phyloP scores from a whole-genome alignment of 306 rosid species.

The Echinosophora koreensis region DNA sequence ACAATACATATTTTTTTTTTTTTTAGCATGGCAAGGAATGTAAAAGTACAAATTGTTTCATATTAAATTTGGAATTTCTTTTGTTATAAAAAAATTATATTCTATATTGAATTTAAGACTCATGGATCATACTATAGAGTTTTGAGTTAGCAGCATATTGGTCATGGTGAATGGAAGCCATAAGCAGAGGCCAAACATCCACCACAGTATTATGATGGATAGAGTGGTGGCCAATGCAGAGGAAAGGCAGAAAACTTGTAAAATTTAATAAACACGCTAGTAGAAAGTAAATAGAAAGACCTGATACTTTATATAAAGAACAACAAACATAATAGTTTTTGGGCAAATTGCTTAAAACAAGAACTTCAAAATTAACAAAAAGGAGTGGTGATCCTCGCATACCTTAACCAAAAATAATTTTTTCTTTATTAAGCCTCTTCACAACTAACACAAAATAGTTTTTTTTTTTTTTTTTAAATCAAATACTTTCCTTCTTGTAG shows the following conservation, averaged over 20 bases:
- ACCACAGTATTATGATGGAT: neutral
- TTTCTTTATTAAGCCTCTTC: too few relatives aligned
- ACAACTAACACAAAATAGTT: too few relatives aligned
- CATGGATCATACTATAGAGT: neutral
- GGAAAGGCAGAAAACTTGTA: neutral
- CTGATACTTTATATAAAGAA: neutral
- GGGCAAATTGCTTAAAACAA: too few relatives aligned
- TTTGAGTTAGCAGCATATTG: neutral
- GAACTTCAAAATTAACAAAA: too few relatives aligned
- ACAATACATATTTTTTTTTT: slow-evolving; percentile 5
- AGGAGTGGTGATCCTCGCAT: too few relatives aligned
- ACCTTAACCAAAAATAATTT: too few relatives aligned
- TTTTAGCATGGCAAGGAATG: neutral
- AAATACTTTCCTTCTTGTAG: too few relatives aligned
- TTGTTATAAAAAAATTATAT: neutral
- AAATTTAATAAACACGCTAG: neutral
- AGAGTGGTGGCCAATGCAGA: neutral
- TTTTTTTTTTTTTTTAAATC: too few relatives aligned
- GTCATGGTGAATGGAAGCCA: neutral
- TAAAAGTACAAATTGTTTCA: slow-evolving; percentile 4
- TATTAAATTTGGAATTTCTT: slow-evolving; percentile 2
- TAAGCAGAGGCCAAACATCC: neutral
- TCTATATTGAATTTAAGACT: neutral
- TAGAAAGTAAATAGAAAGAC: neutral
- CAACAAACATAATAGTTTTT: too few relatives aligned